Conservation (phyloP, 176 grass and related monocot genomes). For the Ensete ventricosum region DNA sequence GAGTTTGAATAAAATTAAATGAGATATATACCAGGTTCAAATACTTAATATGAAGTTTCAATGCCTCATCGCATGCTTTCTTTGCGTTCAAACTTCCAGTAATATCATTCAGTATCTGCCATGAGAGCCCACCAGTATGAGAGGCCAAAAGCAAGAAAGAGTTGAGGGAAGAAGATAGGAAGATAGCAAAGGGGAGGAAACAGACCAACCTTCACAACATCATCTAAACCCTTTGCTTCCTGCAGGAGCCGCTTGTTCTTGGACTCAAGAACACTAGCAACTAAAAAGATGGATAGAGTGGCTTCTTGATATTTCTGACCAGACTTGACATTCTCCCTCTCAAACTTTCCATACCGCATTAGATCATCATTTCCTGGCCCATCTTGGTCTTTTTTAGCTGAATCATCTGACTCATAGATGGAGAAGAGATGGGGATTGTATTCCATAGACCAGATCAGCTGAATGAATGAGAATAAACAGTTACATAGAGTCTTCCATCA, state of each 20-base stretch:
- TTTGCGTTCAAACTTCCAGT: slow-evolving; percentile 90
- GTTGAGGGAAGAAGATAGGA: background rate
- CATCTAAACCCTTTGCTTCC: slow-evolving; percentile 90
- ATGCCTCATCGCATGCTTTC: slow-evolving; percentile 68
- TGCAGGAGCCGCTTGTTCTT: slow-evolving; percentile 51
- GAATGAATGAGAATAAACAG: slow-evolving; percentile 31
- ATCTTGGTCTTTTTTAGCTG: background rate
- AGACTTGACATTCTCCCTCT: slow-evolving; percentile 46
- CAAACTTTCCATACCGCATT: slow-evolving; percentile 70
- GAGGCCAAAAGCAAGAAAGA: background rate
- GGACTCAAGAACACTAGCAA: slow-evolving; percentile 80
- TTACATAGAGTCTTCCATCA: background rate
- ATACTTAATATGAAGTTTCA: slow-evolving; percentile 82
- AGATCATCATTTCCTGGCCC: slow-evolving; percentile 41
- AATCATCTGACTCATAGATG: slow-evolving; percentile 43
- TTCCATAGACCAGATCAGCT: slow-evolving; percentile 99
- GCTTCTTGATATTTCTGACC: slow-evolving; percentile 34
- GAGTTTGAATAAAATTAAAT: background rate
- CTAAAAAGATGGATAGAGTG: slow-evolving; percentile 73
- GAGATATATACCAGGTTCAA: slow-evolving; percentile 41
- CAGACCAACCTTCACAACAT: slow-evolving; percentile 72
- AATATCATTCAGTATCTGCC: slow-evolving; percentile 86
- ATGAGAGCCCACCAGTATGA: background rate
- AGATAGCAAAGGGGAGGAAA: background rate
- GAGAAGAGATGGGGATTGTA: slow-evolving; percentile 84